phyloP scores from a whole-genome alignment of 805 yeast species.

The Metschnikowia cerradonensis region DNA sequence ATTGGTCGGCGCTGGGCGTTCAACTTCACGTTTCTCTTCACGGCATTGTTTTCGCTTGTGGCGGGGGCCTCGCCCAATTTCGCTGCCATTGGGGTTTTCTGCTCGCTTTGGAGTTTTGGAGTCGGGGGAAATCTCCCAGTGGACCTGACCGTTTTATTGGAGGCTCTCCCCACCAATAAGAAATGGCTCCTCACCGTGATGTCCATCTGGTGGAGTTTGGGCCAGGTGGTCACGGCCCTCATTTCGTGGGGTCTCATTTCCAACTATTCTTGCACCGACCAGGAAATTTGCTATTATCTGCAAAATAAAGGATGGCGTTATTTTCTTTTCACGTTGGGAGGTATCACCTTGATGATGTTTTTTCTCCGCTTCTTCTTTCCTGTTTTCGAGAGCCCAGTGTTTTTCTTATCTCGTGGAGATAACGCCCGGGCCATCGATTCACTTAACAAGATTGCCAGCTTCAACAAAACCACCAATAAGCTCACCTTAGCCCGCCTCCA shows the following conservation, averaged over 20 bases:
- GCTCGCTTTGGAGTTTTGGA: constrained; percentile 26
- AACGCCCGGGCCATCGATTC: constrained; percentile 47
- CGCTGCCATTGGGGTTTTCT: constrained; percentile 20
- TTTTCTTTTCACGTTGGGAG: constrained; percentile 44
- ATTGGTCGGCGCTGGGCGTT: constrained; percentile 27
- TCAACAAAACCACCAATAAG: constrained; percentile 38
- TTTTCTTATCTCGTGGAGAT: constrained; percentile 48
- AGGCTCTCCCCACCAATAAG: constrained; percentile 21
- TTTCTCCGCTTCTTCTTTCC: constrained; percentile 31
- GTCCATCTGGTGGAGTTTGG: constrained; percentile 32
- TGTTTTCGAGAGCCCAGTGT: constrained; percentile 55
- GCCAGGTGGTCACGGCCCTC: constrained; percentile 18
- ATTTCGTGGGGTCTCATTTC: constrained; percentile 17
- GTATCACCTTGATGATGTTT: constrained; percentile 42
- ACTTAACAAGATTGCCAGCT: constrained; percentile 42
- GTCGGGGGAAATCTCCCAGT: constrained; percentile 27
- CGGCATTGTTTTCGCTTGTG: constrained; percentile 21
- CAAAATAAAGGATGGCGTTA: constrained; percentile 63
- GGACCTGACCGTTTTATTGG: constrained; percentile 24
- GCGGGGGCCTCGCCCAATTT: constrained; percentile 23
- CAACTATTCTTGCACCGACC: constrained; percentile 12
- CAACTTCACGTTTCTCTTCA: constrained; percentile 23
- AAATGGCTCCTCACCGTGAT: constrained; percentile 24
- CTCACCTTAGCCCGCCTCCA: constrained; percentile 46
- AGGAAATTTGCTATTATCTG: constrained; percentile 34